These are phyloP conservation scores for Suhomyces taliae DNA, from an alignment of 1,139 yeast genomes.

Conservation along the genomic window DNA sequence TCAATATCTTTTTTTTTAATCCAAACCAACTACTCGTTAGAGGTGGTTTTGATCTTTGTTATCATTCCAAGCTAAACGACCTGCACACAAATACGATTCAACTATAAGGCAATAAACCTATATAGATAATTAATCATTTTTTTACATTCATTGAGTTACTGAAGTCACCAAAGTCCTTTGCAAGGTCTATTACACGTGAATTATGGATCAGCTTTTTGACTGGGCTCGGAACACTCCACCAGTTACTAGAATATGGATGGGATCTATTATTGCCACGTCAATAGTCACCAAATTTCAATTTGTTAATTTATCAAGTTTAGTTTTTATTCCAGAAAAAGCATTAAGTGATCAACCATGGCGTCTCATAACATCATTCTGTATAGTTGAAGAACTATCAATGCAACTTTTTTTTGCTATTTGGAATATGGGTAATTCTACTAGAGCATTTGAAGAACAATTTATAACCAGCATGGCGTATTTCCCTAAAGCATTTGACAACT, in stretches of 20 bases:
- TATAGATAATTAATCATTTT: too few relatives aligned
- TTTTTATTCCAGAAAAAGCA: conserved; percentile 27
- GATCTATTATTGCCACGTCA: conserved; percentile 21
- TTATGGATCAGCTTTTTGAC: conserved; percentile 17
- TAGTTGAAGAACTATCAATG: conserved; percentile 29
- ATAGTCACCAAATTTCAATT: conserved; percentile 18
- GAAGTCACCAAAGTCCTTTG: neutral
- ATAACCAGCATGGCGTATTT: conserved; percentile 18
- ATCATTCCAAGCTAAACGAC: too few relatives aligned
- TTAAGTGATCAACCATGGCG: conserved; percentile 39
- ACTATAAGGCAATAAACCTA: neutral
- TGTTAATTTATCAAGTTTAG: conserved; percentile 16
- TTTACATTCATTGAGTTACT: too few relatives aligned
- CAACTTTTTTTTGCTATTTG: conserved; percentile 21
- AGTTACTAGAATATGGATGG: conserved; percentile 33
- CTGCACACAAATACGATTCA: too few relatives aligned
- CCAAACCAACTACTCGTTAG: too few relatives aligned
- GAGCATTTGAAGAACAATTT: conserved; percentile 23
- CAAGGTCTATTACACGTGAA: conserved; percentile 12
- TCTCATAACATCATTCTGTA: conserved; percentile 35
- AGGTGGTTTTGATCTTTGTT: too few relatives aligned
- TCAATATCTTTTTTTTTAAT: too few relatives aligned
- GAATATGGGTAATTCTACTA: conserved; percentile 17
- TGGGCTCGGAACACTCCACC: conserved; percentile 27
- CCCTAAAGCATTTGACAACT: conserved; percentile 13